Conservation (phyloP, 2,329 filamentous ascomycete species). For the Biscogniauxia marginata region DNA sequence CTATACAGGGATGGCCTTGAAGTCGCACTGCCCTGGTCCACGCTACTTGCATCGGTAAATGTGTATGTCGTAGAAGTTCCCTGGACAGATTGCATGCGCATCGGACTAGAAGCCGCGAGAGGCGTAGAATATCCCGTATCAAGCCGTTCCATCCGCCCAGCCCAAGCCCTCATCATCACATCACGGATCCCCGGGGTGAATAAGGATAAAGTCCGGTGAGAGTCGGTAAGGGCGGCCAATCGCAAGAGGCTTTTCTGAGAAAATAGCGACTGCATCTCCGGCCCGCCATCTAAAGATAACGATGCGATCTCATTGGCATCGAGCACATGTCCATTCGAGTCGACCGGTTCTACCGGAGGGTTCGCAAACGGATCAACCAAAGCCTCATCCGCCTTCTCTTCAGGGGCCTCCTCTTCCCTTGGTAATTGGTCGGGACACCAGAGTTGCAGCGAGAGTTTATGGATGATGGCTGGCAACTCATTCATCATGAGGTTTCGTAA, state of each 20-base stretch:
- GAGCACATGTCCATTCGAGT: slow-evolving; percentile 73
- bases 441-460: slow-evolving; percentile 81
- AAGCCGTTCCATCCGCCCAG: slow-evolving; percentile 69
- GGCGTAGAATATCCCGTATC: slow-evolving; percentile 54
- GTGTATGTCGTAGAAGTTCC: slow-evolving; percentile 65
- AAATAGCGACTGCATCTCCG: slow-evolving; percentile 85
- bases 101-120: slow-evolving; percentile 52
- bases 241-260: slow-evolving; percentile 91
- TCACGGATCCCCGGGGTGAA: slow-evolving; percentile 91
- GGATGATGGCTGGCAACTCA: slow-evolving; percentile 93
- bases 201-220: slow-evolving; percentile 84
- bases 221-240: slow-evolving; percentile 79
- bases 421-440: slow-evolving; percentile 86
- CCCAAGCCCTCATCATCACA: slow-evolving; percentile 90
- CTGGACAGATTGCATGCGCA: slow-evolving; percentile 62
- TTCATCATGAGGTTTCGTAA: slow-evolving; percentile 96
- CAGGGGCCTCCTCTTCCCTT: slow-evolving; percentile 58
- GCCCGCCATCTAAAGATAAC: slow-evolving; percentile 73
- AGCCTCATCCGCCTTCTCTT: slow-evolving; percentile 53
- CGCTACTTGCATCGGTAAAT: slow-evolving; percentile 69
- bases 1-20: slow-evolving; percentile 67
- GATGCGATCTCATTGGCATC: slow-evolving; percentile 74
- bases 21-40: slow-evolving; percentile 60
- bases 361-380: slow-evolving; percentile 79
- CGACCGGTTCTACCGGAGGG: slow-evolving; percentile 78